These are phyloP conservation scores for Mortierella antarctica DNA, from an alignment of 192 early-diverging fungal species.

Conservation along the genomic window DNA sequence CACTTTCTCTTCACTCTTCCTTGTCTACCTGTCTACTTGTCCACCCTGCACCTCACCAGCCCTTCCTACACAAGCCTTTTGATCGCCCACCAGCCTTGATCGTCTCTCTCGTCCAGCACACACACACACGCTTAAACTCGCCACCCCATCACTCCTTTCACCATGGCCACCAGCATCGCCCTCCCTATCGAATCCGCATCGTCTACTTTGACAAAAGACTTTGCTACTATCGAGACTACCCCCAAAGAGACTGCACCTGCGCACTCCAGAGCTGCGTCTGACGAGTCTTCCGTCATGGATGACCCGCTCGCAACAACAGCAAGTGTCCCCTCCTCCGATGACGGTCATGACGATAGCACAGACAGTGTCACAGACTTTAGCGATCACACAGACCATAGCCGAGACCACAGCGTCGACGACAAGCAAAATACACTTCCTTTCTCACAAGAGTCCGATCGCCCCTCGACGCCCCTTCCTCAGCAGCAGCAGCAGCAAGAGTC, in stretches of 20 bases:
- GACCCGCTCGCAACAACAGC: slow-evolving; percentile 27
- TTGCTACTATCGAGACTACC: too few species aligned
- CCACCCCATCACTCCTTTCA: background rate
- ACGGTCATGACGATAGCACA: slow-evolving; percentile 6
- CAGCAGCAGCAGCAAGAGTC: background rate
- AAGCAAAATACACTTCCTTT: too few species aligned
- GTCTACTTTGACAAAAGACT: too few species aligned
- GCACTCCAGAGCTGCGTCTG: too few species aligned
- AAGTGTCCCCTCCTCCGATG: slow-evolving; percentile 18
- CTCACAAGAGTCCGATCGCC: too few species aligned
- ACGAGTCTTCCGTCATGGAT: background rate
- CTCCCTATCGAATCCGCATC: slow-evolving; percentile 1
- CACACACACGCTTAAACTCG: too few species aligned
- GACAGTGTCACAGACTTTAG: background rate
- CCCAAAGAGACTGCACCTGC: too few species aligned
- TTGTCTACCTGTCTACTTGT: background rate
- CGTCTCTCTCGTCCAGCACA: background rate
- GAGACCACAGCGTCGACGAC: too few species aligned
- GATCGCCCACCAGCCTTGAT: background rate
- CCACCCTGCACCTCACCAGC: background rate
- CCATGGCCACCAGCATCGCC: slow-evolving; percentile 17
- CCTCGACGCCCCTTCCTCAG: too few species aligned
- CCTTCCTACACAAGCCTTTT: background rate
- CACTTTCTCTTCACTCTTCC: background rate
- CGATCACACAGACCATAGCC: background rate